Evolutionary conservation across 208 protist species (phyloP).

Genomic region (Leishmania tarentolae): DNA sequence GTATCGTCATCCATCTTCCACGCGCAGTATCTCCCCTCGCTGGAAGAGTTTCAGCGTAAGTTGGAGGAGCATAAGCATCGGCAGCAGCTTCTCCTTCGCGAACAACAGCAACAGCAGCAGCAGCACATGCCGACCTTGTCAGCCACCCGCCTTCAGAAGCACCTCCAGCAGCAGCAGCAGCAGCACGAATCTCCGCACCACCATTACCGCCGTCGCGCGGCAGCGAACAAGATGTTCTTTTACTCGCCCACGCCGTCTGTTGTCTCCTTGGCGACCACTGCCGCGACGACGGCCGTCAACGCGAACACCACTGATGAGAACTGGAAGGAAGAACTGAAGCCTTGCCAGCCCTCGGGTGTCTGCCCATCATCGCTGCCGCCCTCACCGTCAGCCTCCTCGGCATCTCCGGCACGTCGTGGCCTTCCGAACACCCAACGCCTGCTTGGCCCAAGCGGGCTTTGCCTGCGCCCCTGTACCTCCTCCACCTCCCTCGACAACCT

Average conservation of each 20-base stretch:
- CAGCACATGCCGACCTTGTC: conserved; percentile 11
- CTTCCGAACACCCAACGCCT: not conserved
- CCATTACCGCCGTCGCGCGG: conserved; percentile 14
- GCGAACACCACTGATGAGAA: conserved; percentile 3
- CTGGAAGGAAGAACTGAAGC: not conserved
- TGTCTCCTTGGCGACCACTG: conserved; percentile 8
- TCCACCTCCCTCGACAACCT: conserved; percentile 8
- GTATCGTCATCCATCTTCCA: conserved; percentile 29
- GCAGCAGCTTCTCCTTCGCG: conserved; percentile 14
- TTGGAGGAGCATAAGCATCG: conserved; percentile 24
- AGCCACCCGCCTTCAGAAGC: conserved; percentile 26
- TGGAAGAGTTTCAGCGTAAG: conserved; percentile 40
- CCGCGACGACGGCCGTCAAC: conserved; percentile 13
- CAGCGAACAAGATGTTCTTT: conserved; percentile 24
- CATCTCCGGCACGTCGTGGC: not conserved
- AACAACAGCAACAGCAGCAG: conserved; percentile 30
- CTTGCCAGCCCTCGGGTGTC: not conserved
- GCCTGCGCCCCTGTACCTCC: not conserved
- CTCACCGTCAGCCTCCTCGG: not conserved
- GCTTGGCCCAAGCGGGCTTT: not conserved
- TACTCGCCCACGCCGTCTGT: conserved; percentile 29
- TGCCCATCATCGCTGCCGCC: not conserved
- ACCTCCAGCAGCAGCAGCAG: conserved; percentile 25
- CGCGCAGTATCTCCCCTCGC: conserved; percentile 33
- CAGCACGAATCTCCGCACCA: not conserved